A percentile compares a stretch with the other conserved stretches of the same genome.
These are phyloP conservation scores for Pseudofabraea citricarpa DNA, from an alignment of 2,329 filamentous ascomycete genomes.

Conservation along the genomic window DNA sequence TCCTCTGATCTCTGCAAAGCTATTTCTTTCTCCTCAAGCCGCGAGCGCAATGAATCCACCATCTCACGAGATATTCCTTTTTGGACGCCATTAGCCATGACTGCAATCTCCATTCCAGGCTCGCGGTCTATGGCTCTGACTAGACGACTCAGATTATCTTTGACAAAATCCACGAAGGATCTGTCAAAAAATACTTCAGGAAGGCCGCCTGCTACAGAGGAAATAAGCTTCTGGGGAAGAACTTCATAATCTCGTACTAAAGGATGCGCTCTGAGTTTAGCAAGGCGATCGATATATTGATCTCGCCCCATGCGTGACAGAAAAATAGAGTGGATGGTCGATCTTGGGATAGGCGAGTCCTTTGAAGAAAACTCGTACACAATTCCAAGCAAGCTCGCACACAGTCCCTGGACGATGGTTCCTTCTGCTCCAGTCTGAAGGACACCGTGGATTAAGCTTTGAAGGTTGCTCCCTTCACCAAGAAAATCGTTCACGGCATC, in stretches of 20 bases:
- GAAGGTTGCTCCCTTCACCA: conserved; percentile 86
- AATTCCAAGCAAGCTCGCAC: conserved; percentile 78
- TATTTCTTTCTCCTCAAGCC: conserved; percentile 68
- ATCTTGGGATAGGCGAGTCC: conserved; percentile 83
- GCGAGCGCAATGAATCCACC: conserved; percentile 75
- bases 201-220: conserved; percentile 46
- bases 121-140: conserved; percentile 84
- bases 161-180: conserved; percentile 87
- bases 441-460: conserved; percentile 74
- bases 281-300: conserved; percentile 78
- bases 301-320: conserved; percentile 75
- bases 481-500: conserved; percentile 91
- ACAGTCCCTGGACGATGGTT: conserved; percentile 72
- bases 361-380: conserved; percentile 97
- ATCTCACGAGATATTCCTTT: conserved; percentile 92
- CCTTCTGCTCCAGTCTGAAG: conserved; percentile 53
- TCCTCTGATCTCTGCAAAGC: conserved; percentile 43
- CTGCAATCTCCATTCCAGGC: conserved; percentile 79
- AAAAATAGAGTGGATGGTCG: conserved; percentile 75
- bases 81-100: conserved; percentile 72
- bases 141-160: conserved; percentile 89
- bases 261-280: conserved; percentile 70
- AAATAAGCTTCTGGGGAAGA: conserved; percentile 62
- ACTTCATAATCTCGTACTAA: conserved; percentile 88
- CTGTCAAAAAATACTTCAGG: conserved; percentile 83